Conservation (phyloP, 305 asterid genomes). For the Plantago coronopus region DNA sequence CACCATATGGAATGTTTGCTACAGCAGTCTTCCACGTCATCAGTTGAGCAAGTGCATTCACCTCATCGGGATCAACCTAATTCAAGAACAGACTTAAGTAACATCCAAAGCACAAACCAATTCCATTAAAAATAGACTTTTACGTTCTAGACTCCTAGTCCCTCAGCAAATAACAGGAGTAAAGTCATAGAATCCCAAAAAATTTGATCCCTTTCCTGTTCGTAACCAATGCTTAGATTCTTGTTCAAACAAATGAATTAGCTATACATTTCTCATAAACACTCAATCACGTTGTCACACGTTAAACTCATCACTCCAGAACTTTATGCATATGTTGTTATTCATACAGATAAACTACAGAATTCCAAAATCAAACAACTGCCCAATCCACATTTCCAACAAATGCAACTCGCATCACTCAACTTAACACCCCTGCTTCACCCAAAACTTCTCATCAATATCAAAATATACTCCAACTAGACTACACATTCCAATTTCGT, state of each 20-base stretch:
- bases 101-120: constrained; percentile 23
- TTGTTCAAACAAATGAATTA: no score
- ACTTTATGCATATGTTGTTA: no score
- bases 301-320: no score
- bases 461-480: background rate
- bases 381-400: background rate
- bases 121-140: background rate
- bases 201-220: no score
- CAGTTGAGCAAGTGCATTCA: constrained; percentile 94
- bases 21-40: constrained; percentile 99
- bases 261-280: no score
- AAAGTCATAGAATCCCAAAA: no score
- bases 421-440: no score
- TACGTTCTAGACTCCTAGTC: background rate
- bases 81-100: constrained; percentile 15
- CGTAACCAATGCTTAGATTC: no score
- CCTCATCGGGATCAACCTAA: constrained; percentile 94
- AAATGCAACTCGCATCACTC: background rate
- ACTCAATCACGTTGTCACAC: no score
- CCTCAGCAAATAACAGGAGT: background rate
- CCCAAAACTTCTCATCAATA: background rate
- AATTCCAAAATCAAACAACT: no score
- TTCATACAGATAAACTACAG: no score
- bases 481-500: background rate
- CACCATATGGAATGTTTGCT: constrained; percentile 87